Percentiles rank a stretch among this genome's conserved stretches.
phyloP scores from a whole-genome alignment of 2,329 filamentous ascomycete species.

The Cylindrodendrum hubeiense region DNA sequence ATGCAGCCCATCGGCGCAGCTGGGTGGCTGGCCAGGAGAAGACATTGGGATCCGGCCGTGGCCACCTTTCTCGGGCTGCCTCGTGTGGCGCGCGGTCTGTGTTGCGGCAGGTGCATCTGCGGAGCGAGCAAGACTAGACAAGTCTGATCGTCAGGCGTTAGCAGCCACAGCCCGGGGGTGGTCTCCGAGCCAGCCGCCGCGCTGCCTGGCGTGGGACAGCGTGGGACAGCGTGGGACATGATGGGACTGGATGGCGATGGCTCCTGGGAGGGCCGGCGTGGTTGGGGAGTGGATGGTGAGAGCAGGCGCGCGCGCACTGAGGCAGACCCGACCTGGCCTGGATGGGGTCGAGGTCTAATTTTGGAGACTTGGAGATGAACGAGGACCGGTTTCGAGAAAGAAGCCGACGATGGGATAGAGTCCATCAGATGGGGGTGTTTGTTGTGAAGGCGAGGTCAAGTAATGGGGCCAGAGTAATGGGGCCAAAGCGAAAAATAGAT shows the following conservation, averaged over 20 bases:
- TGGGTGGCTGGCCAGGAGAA: constrained; percentile 16
- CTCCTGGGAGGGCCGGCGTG: constrained; percentile 7
- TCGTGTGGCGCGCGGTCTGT: constrained; percentile 29
- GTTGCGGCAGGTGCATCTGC: constrained; percentile 17
- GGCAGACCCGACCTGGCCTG: constrained; percentile 18
- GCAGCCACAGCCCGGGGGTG: constrained; percentile 26
- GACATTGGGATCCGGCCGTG: constrained; percentile 3
- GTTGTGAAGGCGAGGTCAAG: constrained; percentile 1
- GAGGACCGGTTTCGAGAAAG: constrained; percentile 7
- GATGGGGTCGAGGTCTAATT: constrained; percentile 19
- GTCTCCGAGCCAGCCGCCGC: constrained; percentile 21
- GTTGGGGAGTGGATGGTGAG: constrained; percentile 18
- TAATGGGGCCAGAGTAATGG: background rate
- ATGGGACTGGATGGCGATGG: constrained; percentile 24
- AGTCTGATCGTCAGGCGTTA: constrained; percentile 25
- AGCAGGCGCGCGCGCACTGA: constrained; percentile 31
- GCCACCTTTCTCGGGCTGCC: constrained; percentile 17
- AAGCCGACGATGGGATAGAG: constrained; percentile 1
- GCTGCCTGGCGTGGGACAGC: background rate
- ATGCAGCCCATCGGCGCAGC: constrained; percentile 10
- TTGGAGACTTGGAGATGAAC: constrained; percentile 22
- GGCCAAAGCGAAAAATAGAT: constrained; percentile 17
- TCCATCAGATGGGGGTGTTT: constrained; percentile 2
- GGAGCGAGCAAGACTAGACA: constrained; percentile 14
- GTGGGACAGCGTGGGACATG: constrained; percentile 10